Evolutionary conservation across 345 rosid species (phyloP).

Genomic region (Aquilaria malaccensis): DNA sequence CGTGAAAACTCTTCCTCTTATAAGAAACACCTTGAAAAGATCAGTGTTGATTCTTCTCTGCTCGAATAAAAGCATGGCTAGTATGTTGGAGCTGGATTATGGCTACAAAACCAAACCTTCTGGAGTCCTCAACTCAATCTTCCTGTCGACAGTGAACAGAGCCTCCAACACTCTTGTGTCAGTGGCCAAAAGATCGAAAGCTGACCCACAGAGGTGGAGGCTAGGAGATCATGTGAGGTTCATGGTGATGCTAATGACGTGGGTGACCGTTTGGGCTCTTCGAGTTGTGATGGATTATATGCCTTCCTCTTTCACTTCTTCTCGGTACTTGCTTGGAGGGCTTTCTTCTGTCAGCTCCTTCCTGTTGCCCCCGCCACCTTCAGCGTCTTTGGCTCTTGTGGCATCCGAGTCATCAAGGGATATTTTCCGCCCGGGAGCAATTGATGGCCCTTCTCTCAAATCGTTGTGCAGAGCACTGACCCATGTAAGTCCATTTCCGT

Average conservation of each 20-base stretch:
- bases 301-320: constrained; percentile 24
- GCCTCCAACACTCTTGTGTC: constrained; percentile 57
- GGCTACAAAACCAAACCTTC: constrained; percentile 27
- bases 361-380: constrained; percentile 18
- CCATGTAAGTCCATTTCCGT: constrained; percentile 42
- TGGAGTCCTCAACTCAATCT: constrained; percentile 40
- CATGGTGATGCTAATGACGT: constrained; percentile 59
- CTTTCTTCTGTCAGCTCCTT: constrained; percentile 1
- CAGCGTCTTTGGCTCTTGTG: constrained; percentile 23
- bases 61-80: background rate
- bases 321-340: constrained; percentile 9
- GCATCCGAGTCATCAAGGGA: constrained; percentile 29
- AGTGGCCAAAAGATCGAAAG: constrained; percentile 39
- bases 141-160: constrained; percentile 58
- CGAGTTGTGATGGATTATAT: constrained; percentile 55
- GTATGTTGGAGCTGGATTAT: constrained; percentile 9
- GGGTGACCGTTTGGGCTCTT: constrained; percentile 54
- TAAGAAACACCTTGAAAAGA: background rate
- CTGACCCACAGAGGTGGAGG: constrained; percentile 41
- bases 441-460: constrained; percentile 42
- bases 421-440: constrained; percentile 33
- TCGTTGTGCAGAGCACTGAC: constrained; percentile 61
- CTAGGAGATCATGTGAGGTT: constrained; percentile 61
- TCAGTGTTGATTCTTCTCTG: background rate
- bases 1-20: background rate